Evolutionary conservation across 192 early-diverging fungal species (phyloP), one percentile per base, ranked within the genome.

Genomic region (Coemansia nantahalensis): DNA sequence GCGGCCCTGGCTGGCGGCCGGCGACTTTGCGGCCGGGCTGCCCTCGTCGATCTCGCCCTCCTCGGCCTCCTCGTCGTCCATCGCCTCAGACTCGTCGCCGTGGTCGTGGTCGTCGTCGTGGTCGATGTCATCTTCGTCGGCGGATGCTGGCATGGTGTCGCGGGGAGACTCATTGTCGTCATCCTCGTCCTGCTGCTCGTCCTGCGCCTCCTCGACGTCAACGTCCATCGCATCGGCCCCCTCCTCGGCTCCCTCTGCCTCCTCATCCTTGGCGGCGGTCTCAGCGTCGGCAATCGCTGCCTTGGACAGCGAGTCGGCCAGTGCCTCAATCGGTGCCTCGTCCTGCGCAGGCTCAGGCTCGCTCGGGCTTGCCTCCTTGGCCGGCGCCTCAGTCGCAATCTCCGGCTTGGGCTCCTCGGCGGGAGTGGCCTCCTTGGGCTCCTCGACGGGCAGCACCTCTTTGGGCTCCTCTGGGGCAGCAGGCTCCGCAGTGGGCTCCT

Each of bases 1-100:
- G 42, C 69, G 72, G 47, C 41, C 74, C 51, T 47, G 68, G 44
- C 52, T 65, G 30, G 55, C 53, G 15, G 50, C 62, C 38, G 51
- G 51, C 1, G 39, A 41, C 35, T 42, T 54, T 4, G 49, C 22
- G 12, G 18, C 41, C 43, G 31, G 5, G 14, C 62, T 47, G 14
- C 40, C 39, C 35, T 68, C 60, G 22, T 53, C 35, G 37, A 51
- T 56, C 43, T 51, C 59, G 39, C 56, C 77, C 18, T 79, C 71
- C 39, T 62, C 42, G 16, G 30, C 54, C 22, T 26, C 54, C 61
- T 48, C 48, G 15, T 39, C 55, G 51, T 38, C 24, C 42, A 32
- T 33, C 16, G 50, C 48, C 4, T 54, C 67, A 7, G 43, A 39
- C 17, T 68, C 60, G 26, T 14, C 17, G 35, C 48, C 62, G 39